A percentile compares a stretch with the other conserved stretches of the same genome.
phyloP scores from a whole-genome alignment of 495 filamentous ascomycete genomes.

The Chaetomium fimeti region DNA sequence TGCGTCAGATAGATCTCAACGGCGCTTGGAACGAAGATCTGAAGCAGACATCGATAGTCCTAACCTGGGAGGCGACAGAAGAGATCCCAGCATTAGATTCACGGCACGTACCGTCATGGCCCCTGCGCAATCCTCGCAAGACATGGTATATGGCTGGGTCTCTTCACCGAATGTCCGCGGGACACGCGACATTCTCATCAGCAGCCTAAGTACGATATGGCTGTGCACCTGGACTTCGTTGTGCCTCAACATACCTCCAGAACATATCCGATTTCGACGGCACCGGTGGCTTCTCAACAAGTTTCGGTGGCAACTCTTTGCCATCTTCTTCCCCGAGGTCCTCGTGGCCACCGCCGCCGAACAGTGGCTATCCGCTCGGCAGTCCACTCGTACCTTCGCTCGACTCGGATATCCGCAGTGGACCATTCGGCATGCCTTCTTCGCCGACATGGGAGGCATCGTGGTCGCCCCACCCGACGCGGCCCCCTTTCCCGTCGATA shows the following conservation, averaged over 20 bases:
- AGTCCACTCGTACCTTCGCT: background rate
- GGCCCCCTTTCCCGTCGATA: background rate
- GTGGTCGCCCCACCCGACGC: background rate
- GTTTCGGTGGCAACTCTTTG: background rate
- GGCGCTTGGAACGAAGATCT: no score
- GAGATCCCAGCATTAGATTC: no score
- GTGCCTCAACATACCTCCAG: background rate
- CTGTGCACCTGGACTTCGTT: background rate
- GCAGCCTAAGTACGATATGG: constrained; percentile 1
- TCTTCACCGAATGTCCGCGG: background rate
- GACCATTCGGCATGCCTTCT: background rate
- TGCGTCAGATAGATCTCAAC: no score
- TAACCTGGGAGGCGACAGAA: no score
- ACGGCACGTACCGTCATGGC: no score
- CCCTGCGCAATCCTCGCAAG: no score
- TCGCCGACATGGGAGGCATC: background rate
- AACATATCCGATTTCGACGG: background rate
- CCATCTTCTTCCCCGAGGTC: background rate
- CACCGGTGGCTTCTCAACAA: background rate
- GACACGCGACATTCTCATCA: background rate
- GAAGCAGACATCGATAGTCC: no score
- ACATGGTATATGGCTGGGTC: background rate
- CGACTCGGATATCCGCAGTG: no score
- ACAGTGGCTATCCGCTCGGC: background rate
- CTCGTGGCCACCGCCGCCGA: background rate